A percentile compares a stretch with the other conserved stretches of the same genome.
These are phyloP conservation scores for Nicotiana benthamiana DNA, from an alignment of 257 asterid genomes.

Conservation along the genomic window DNA sequence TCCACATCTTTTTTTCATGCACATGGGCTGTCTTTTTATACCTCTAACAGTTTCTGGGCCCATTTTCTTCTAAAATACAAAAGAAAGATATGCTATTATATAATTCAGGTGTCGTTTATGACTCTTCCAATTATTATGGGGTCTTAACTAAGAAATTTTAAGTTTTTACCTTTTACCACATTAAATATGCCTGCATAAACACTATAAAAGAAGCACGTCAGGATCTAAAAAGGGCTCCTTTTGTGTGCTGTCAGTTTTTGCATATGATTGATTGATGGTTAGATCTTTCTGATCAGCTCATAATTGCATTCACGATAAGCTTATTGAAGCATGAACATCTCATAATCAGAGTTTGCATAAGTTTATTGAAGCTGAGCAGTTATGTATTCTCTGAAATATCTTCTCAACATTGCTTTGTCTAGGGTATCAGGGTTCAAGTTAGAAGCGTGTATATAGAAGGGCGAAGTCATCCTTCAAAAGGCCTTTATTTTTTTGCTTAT, in stretches of 20 bases:
- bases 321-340: background rate
- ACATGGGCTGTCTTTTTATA: background rate
- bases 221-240: background rate
- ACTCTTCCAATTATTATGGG: background rate
- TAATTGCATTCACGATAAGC: background rate
- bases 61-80: background rate
- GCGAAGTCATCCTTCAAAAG: slow-evolving; percentile 78
- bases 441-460: slow-evolving; percentile 75
- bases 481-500: slow-evolving; percentile 70
- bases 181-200: background rate
- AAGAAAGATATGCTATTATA: background rate
- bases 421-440: slow-evolving; percentile 87
- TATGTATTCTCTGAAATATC: background rate
- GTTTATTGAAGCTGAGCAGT: background rate
- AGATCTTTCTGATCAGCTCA: background rate
- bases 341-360: background rate
- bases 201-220: background rate
- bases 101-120: background rate
- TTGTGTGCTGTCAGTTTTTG: background rate
- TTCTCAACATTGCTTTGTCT: slow-evolving; percentile 6
- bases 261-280: background rate
- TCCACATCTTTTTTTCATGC: background rate
- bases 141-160: background rate
- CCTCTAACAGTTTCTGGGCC: background rate
- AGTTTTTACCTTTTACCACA: background rate